A percentile compares a stretch with the other conserved stretches of the same genome.
Conservation (phyloP, 768 basidiomycete species). For the Trametes cingulata region DNA sequence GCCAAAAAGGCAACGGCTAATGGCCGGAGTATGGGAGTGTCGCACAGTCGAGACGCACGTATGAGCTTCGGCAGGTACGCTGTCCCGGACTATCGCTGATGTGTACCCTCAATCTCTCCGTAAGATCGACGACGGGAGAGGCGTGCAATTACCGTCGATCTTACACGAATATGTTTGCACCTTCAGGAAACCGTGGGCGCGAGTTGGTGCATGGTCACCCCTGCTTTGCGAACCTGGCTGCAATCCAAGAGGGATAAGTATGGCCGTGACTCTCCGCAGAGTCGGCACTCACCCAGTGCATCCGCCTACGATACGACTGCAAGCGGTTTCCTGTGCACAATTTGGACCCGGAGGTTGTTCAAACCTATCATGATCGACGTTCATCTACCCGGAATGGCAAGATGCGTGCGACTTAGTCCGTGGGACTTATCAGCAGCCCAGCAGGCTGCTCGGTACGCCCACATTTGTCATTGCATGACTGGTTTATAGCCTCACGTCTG, state of each 20-base stretch:
- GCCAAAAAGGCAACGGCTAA: slow-evolving; percentile 1
- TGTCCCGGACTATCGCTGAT: slow-evolving; percentile 1
- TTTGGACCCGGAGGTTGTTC: not conserved
- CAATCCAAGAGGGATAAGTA: not conserved
- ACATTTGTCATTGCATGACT: not conserved
- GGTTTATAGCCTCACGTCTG: not conserved
- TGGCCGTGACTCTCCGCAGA: too few species aligned
- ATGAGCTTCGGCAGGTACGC: slow-evolving; percentile 3
- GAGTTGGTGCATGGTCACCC: too few species aligned
- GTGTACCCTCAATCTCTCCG: not conserved
- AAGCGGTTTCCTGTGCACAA: not conserved
- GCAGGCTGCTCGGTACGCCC: slow-evolving; percentile 4
- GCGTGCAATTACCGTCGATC: too few species aligned
- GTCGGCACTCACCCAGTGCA: not conserved
- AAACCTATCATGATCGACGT: not conserved
- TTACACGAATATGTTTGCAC: not conserved
- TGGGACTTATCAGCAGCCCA: not conserved
- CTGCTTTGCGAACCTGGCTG: not conserved
- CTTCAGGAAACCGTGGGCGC: not conserved
- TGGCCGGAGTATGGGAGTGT: not conserved
- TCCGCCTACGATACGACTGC: not conserved
- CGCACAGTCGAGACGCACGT: not conserved
- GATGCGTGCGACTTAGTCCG: not conserved
- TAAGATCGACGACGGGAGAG: not conserved
- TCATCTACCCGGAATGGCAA: slow-evolving; percentile 3